phyloP scores from a whole-genome alignment of 495 filamentous ascomycete genomes.

The Annulohypoxylon stygium region DNA sequence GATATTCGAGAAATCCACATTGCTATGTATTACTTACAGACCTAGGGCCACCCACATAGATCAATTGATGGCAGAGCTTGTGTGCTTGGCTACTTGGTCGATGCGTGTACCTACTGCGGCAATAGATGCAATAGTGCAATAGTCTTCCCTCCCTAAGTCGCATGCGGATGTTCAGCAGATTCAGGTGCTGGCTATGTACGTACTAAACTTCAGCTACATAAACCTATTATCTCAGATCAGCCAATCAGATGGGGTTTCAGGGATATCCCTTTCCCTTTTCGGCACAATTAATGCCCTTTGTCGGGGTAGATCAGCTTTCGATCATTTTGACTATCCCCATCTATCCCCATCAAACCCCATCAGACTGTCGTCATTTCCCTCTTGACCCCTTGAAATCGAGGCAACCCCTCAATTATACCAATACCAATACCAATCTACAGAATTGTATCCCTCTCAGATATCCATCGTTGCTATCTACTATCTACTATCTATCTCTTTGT shows the following conservation, averaged over 20 bases:
- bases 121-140: not conserved
- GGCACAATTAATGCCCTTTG: constrained; percentile 39
- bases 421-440: not conserved
- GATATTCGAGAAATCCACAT: constrained; percentile 1
- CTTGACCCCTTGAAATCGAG: constrained; percentile 9
- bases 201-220: not conserved
- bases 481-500: not conserved
- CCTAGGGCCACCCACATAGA: not conserved
- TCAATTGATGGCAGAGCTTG: not conserved
- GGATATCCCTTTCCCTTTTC: constrained; percentile 43
- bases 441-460: not conserved
- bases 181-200: constrained; percentile 2
- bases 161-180: constrained; percentile 24
- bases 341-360: constrained; percentile 8
- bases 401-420: constrained; percentile 17
- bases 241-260: constrained; percentile 29
- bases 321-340: not conserved
- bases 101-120: not conserved
- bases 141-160: constrained; percentile 17
- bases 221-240: constrained; percentile 6
- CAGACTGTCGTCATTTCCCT: constrained; percentile 44
- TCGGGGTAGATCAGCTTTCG: constrained; percentile 23
- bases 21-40: not conserved
- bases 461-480: too few species aligned
- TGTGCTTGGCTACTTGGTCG: not conserved